Evolutionary conservation across 345 rosid species (phyloP), one percentile per base, ranked within the genome.

Genomic region (Viola odorata): DNA sequence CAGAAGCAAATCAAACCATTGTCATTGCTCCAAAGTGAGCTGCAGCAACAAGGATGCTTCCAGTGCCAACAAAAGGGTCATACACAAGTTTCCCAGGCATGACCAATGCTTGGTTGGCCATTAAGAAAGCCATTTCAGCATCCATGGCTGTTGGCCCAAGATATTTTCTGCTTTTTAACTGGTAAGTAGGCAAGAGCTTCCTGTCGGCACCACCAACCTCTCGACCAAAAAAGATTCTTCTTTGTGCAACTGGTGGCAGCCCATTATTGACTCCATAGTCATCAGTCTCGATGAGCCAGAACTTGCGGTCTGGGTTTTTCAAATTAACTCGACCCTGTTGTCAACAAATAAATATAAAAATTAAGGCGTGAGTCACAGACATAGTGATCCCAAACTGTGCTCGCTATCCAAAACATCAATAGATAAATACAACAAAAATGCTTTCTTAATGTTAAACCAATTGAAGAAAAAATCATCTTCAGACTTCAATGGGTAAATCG

Each of bases 61-160:
- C 97, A 1, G 99, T 90, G 69, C 97, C 97, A 62, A 88, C 97
- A 45, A 94, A 94, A 78, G 97, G 99, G 57, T 90, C 99, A 76
- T 82, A 94, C 16, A 94, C 83, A 51, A 88, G 91, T 59, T 88
- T 94, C 55, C 97, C 97, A 10, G 84, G 78, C 0, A 82, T 68
- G 41, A 81, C 92, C 65, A 83, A 75, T 3, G 91, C 99, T 82
- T 94, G 99, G 71, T 94, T 94, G 9, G 96, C 95, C 99, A 94
- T 90, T 54, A 94, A 80, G 75, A 94, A 88, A 66, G 99, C 97
- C 81, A 90, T 75, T 77, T 94, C 99, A n/a, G 99, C 99, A 72
- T 88, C 99, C 97, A 94, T 88, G 47, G 99, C 96, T 12, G 99
- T 86, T 3, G 97, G 99, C 17, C 99, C 97, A 62, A 94, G 88